These are phyloP conservation scores for Jatropha podagrica DNA, from an alignment of 441 rosid species.

Conservation along the genomic window DNA sequence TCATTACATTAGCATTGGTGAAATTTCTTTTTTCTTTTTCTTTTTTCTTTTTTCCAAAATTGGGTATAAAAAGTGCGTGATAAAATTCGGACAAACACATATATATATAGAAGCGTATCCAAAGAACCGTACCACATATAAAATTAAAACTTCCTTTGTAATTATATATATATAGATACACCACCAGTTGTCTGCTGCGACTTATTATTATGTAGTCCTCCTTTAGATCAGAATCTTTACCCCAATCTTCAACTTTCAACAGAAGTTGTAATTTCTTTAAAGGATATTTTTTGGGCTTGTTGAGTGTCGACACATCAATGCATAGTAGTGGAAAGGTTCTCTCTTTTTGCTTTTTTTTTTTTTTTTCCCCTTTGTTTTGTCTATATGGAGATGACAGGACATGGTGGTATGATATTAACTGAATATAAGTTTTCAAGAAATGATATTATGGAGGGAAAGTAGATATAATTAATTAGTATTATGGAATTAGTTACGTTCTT, in stretches of 20 bases:
- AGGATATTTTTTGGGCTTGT: too few species aligned
- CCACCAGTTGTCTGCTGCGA: not conserved
- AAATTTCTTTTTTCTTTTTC: not conserved
- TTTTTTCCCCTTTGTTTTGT: not conserved
- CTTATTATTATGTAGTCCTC: not conserved
- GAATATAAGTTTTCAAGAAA: too few species aligned
- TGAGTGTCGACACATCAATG: not conserved
- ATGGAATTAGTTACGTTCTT: not conserved
- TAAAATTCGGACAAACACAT: not conserved
- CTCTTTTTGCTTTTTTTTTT: not conserved
- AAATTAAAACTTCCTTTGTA: not conserved
- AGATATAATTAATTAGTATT: not conserved
- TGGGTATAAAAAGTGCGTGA: not conserved
- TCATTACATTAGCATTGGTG: conserved; percentile 8
- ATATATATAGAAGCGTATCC: not conserved
- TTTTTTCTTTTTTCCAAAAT: not conserved
- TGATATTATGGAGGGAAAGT: too few species aligned
- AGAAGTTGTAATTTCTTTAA: not conserved
- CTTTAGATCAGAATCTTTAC: not conserved
- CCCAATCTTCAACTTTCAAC: not conserved
- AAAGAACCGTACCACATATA: conserved; percentile 2
- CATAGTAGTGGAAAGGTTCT: conserved; percentile 4
- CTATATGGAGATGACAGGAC: not conserved
- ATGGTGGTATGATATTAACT: not conserved
- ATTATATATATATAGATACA: not conserved